Percentiles rank a stretch among this genome's conserved stretches.
Conservation (phyloP, 2,329 filamentous ascomycete genomes). For the Chrysosporium keratinophilum region DNA sequence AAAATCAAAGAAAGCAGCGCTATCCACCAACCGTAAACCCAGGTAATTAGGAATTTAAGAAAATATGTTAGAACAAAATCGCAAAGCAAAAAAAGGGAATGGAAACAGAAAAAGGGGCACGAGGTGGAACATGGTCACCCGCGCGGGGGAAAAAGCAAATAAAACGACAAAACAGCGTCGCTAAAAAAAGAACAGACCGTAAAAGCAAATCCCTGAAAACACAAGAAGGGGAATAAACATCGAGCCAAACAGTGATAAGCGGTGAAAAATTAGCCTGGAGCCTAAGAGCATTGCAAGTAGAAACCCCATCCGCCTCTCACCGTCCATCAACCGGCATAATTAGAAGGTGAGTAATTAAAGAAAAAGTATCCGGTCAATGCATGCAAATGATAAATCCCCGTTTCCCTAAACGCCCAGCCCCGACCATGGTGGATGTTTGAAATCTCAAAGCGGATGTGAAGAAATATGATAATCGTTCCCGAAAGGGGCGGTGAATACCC, state of each 20-base stretch:
- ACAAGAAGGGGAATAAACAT: too few relatives aligned
- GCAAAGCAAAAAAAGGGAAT: not conserved
- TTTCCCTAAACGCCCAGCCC: not conserved
- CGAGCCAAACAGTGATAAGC: too few relatives aligned
- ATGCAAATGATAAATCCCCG: constrained; percentile 1
- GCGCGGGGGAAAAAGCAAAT: too few relatives aligned
- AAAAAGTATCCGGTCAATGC: not conserved
- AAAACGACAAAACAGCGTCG: too few relatives aligned
- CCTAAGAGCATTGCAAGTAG: not conserved
- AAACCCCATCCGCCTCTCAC: not conserved
- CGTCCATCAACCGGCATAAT: not conserved
- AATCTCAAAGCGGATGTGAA: not conserved
- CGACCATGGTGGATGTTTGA: not conserved
- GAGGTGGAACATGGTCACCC: too few relatives aligned
- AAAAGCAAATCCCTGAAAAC: too few relatives aligned
- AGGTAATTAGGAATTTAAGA: not conserved
- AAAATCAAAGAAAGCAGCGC: constrained; percentile 8
- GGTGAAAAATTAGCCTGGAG: too few relatives aligned
- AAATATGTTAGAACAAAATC: not conserved
- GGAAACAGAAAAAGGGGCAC: not conserved
- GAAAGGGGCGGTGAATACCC: too few relatives aligned
- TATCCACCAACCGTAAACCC: not conserved
- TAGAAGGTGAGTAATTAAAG: not conserved
- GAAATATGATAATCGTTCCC: not conserved
- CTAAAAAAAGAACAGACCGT: too few relatives aligned